A percentile compares a stretch with the other conserved stretches of the same genome.
These are phyloP conservation scores for Monosporozyma unispora DNA, from an alignment of 805 yeast genomes.

Conservation along the genomic window DNA sequence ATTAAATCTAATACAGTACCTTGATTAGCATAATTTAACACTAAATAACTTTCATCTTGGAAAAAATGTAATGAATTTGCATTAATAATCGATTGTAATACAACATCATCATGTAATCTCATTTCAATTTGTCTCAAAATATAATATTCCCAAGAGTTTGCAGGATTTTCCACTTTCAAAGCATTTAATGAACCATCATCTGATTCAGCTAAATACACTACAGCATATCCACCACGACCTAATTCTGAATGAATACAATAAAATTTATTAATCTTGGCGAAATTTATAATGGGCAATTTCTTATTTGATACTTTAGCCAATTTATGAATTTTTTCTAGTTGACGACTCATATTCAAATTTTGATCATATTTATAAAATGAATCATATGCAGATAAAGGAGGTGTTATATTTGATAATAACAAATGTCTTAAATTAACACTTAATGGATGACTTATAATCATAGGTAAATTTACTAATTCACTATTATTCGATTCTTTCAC, in stretches of 20 bases:
- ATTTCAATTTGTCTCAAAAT: slow-evolving; percentile 50
- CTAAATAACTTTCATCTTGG: slow-evolving; percentile 58
- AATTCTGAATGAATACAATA: slow-evolving; percentile 38
- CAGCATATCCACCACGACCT: slow-evolving; percentile 77
- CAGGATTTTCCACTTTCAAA: slow-evolving; percentile 61
- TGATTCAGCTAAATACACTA: slow-evolving; percentile 62
- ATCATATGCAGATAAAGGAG: slow-evolving; percentile 29
- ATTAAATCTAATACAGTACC: slow-evolving; percentile 70
- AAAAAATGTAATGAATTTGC: slow-evolving; percentile 47
- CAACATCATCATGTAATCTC: slow-evolving; percentile 25
- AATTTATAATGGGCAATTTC: slow-evolving; percentile 26
- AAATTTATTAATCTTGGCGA: slow-evolving; percentile 28
- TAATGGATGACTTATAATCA: slow-evolving; percentile 36
- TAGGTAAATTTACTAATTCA: neutral
- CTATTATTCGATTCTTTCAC: neutral
- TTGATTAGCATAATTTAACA: slow-evolving; percentile 54
- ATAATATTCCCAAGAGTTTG: slow-evolving; percentile 75
- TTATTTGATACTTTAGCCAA: slow-evolving; percentile 30
- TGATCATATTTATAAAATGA: slow-evolving; percentile 29
- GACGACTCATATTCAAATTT: slow-evolving; percentile 30
- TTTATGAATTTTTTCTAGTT: slow-evolving; percentile 32
- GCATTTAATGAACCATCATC: slow-evolving; percentile 51
- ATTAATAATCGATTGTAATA: slow-evolving; percentile 37
- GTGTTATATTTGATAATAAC: slow-evolving; percentile 32
- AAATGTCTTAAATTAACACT: slow-evolving; percentile 33